Evolutionary conservation across 345 rosid species (phyloP), one percentile per base, ranked within the genome.

Genomic region (Citrus sp.): DNA sequence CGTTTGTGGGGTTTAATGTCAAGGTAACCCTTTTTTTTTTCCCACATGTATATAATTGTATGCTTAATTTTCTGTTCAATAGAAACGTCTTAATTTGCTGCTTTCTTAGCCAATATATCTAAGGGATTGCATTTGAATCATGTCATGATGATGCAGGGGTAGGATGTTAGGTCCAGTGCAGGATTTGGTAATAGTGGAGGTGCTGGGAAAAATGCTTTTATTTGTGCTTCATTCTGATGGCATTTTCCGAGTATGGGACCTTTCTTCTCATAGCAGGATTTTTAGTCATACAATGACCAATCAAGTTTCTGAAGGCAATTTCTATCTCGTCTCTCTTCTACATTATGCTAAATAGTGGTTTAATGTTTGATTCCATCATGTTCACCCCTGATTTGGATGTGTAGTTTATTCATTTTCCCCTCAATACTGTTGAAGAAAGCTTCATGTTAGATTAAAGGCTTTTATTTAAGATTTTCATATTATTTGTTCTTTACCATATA

Each of bases 1-100:
- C 91, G 97, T 72, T 73, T 94, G 25, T 94, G 95, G 99, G 92
- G 99, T 7, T 89, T 94, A 34, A 82, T 92, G 82, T 92, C 97
- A 79, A 94, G 98, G 98, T 89, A 83, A 40, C 56, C 42, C 18
- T 35, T 83, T 25, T 27, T 27, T 70, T 73, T 14, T 34, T 63
- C n/a, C 4, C 40, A 16, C 37, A 21, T 35, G 7, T 19, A 9
- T 35, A 66, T 6, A 65, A 34, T 32, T 19, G 69, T 21, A 21
- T 34, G 69, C 14, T 65, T 34, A 34, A 32, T 65, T 65, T 65
- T 34, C 13, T 34, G 34, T 32, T 32, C 32, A 14, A 65, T 34
- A 6, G 35, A 28, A 28, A 4, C 22, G 3, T 63, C 37, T 28
- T 28, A 14, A 63, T 63, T 21, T 30, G 68, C 37, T 64, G 37